phyloP scores from a whole-genome alignment of 1,284 basidiomycete species.

The Cutaneotrichosporon cavernicola region DNA sequence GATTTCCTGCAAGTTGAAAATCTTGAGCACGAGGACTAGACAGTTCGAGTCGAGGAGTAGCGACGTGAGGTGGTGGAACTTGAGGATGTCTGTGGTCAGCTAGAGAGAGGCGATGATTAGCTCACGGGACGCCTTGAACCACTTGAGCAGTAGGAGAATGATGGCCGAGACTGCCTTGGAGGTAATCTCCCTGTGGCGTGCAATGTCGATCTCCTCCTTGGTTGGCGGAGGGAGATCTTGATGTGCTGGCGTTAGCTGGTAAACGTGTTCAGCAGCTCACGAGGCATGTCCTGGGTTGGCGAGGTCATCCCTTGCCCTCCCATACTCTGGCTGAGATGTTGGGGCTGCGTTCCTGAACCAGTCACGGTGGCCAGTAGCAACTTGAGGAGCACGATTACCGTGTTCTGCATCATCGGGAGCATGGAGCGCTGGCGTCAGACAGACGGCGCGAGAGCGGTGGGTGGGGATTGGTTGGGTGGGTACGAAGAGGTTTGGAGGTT shows the following conservation, averaged over 20 bases:
- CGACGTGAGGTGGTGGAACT: slow-evolving; percentile 95
- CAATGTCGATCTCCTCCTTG: slow-evolving; percentile 92
- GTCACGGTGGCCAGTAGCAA: slow-evolving; percentile 83
- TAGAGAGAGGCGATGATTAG: no score
- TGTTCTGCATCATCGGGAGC: slow-evolving; percentile 76
- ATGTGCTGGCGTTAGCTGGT: slow-evolving; percentile 47
- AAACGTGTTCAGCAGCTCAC: slow-evolving; percentile 55
- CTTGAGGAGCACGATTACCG: slow-evolving; percentile 87
- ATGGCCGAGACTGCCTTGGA: slow-evolving; percentile 97
- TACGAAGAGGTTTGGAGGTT: no score
- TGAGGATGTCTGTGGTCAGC: slow-evolving; percentile 78
- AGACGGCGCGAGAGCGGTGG: neutral
- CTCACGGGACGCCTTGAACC: slow-evolving; percentile 97
- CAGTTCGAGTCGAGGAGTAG: slow-evolving; percentile 94
- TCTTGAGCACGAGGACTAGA: slow-evolving; percentile 89
- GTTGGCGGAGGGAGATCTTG: slow-evolving; percentile 64
- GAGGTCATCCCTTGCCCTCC: slow-evolving; percentile 54
- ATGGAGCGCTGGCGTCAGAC: slow-evolving; percentile 57
- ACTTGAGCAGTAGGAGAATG: slow-evolving; percentile 83
- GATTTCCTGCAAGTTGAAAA: slow-evolving; percentile 95
- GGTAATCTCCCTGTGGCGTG: slow-evolving; percentile 94
- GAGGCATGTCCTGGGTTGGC: slow-evolving; percentile 56
- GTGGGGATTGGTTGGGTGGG: no score
- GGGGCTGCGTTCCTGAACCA: slow-evolving; percentile 60
- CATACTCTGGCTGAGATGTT: slow-evolving; percentile 55